Percentiles rank a stretch among this genome's conserved stretches.
Evolutionary conservation across 495 filamentous ascomycete genomes (phyloP).

Genomic region (Acidomyces sp.): DNA sequence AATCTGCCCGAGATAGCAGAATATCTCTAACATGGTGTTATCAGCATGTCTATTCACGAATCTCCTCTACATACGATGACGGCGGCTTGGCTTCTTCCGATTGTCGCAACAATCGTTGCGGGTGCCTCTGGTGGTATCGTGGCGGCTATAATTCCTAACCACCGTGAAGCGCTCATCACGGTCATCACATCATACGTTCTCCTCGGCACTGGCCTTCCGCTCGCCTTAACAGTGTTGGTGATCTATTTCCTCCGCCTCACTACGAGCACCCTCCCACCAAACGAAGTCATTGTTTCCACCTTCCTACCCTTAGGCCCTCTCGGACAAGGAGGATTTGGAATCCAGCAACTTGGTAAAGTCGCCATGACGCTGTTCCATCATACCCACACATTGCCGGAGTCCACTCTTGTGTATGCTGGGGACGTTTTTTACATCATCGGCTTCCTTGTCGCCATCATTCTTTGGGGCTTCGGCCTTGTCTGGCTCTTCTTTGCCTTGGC

Average conservation of each 20-base stretch:
- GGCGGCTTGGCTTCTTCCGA: constrained; percentile 47
- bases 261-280: constrained; percentile 42
- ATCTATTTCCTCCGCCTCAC: constrained; percentile 51
- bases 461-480: constrained; percentile 50
- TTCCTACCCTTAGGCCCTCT: constrained; percentile 52
- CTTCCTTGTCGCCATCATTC: constrained; percentile 36
- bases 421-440: constrained; percentile 43
- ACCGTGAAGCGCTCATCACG: constrained; percentile 43
- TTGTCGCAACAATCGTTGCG: constrained; percentile 47
- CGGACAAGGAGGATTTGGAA: constrained; percentile 44
- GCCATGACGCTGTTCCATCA: constrained; percentile 38
- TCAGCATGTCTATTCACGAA: constrained; percentile 28
- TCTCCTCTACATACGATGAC: constrained; percentile 39
- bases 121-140: constrained; percentile 44
- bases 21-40: background rate
- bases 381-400: constrained; percentile 33
- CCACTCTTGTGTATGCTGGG: constrained; percentile 26
- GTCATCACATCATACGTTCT: constrained; percentile 43
- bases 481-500: constrained; percentile 49
- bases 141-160: constrained; percentile 38
- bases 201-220: constrained; percentile 45
- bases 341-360: constrained; percentile 43
- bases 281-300: constrained; percentile 46
- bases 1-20: background rate
- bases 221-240: constrained; percentile 41